Conservation (phyloP, 2,329 filamentous ascomycete species). For the Mollisiaceae sp. region DNA sequence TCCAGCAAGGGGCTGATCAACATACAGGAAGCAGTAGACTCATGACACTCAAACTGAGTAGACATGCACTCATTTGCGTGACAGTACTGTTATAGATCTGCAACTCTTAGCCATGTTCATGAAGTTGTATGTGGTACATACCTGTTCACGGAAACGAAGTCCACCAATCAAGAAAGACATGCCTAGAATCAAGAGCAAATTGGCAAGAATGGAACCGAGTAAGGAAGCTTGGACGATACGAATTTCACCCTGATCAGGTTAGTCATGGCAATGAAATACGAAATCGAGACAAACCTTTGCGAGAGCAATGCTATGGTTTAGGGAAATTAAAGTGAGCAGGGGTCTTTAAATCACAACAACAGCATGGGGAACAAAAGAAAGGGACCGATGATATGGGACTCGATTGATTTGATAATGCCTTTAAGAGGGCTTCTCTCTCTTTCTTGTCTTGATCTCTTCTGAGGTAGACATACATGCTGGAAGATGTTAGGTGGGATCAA, state of each 20-base stretch:
- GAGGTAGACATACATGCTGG: slow-evolving; percentile 59
- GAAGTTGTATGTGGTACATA: slow-evolving; percentile 40
- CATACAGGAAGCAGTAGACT: slow-evolving; percentile 81
- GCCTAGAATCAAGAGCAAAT: slow-evolving; percentile 85
- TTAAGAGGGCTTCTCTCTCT: slow-evolving; percentile 49
- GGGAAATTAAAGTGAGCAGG: slow-evolving; percentile 45
- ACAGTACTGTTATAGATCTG: slow-evolving; percentile 93
- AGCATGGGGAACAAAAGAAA: slow-evolving; percentile 34
- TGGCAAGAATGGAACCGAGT: slow-evolving; percentile 87
- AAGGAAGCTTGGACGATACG: slow-evolving; percentile 90
- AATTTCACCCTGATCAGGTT: slow-evolving; percentile 69
- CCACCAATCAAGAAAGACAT: slow-evolving; percentile 92
- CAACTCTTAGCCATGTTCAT: slow-evolving; percentile 19
- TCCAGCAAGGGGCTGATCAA: slow-evolving; percentile 18
- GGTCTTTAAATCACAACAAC: slow-evolving; percentile 37
- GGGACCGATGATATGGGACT: slow-evolving; percentile 47
- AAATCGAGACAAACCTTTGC: slow-evolving; percentile 59
- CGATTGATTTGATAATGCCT: slow-evolving; percentile 53
- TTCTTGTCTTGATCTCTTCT: slow-evolving; percentile 51
- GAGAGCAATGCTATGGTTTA: slow-evolving; percentile 68
- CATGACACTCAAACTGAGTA: slow-evolving; percentile 88
- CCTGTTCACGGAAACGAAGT: slow-evolving; percentile 85
- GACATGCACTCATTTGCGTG: slow-evolving; percentile 93
- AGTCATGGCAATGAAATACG: slow-evolving; percentile 25
- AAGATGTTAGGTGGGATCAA: slow-evolving; percentile 33